Evolutionary conservation across 208 protist species (phyloP).

Genomic region (Crithidia brevicula): DNA sequence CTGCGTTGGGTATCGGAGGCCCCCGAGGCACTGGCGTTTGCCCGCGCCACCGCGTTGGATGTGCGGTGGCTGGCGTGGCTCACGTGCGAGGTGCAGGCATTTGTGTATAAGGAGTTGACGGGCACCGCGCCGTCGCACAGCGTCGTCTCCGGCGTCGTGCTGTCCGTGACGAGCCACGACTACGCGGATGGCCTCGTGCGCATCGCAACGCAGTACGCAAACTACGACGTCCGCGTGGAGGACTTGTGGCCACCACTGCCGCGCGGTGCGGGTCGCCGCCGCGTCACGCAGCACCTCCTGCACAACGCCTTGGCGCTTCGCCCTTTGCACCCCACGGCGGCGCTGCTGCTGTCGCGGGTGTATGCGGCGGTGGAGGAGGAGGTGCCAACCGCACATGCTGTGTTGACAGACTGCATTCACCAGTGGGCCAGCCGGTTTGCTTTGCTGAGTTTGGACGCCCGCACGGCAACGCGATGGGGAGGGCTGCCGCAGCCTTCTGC

Average conservation of each 20-base stretch:
- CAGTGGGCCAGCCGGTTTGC: conserved; percentile 25
- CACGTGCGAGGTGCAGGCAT: conserved; percentile 23
- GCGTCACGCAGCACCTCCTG: conserved; percentile 33
- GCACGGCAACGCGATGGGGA: no score
- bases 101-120: conserved; percentile 28
- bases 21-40: conserved; percentile 10
- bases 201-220: conserved; percentile 29
- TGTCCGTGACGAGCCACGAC: conserved; percentile 9
- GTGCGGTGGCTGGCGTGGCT: conserved; percentile 34
- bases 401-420: conserved; percentile 35
- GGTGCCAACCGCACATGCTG: conserved; percentile 5
- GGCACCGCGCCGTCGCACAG: conserved; percentile 4
- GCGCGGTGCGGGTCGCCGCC: conserved; percentile 1
- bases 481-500: no score
- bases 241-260: conserved; percentile 24
- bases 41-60: conserved; percentile 16
- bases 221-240: conserved; percentile 20
- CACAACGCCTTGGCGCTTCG: conserved; percentile 29
- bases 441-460: conserved; percentile 16
- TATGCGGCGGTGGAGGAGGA: conserved; percentile 20
- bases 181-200: conserved; percentile 27
- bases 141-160: conserved; percentile 14
- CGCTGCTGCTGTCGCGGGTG: conserved; percentile 32
- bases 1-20: conserved; percentile 7
- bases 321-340: conserved; percentile 23